Base-by-base conservation (phyloP, 306 rosid genomes). In the Acacia acuminata region DNA sequence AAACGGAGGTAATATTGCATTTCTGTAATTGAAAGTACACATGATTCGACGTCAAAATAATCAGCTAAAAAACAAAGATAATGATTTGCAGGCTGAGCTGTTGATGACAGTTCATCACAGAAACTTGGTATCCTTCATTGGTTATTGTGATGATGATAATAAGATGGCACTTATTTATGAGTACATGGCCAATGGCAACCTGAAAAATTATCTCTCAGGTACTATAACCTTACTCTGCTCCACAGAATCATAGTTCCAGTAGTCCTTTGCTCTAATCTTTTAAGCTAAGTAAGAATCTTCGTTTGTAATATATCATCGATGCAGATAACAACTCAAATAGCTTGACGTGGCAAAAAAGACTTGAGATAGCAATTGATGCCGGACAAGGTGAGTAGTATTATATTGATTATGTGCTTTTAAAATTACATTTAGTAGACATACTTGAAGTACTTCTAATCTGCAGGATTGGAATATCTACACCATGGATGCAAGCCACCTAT, bases 151-250 rank as follows among this genome's bases (percentile, higher is more conserved):
- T 55, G 90, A 90, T 76, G 88, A 78, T 40, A 84, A 87, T 71
- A 88, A 86, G 71, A 85, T 90, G 89, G 88, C 88, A 14, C 96
- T 91, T 67, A 86, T 91, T 63, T 85, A 90, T 7, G 96, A 91
- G 85, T 63, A 87, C 84, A 85, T 91, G 96, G 85, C 83, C 60
- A 88, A 90, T 71, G 93, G 92, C 50, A 88, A 86, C 81, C 83
- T 91, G 16, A 91, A 85, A 82, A 74, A 82, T 20, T 82, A 61
- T 76, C 92, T 91, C 61, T 78, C 88, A 81, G 93, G 96, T 88
- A 78, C n/a, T 38, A 5, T 2, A 36, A 7, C 5, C 34, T 9
- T 60, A 38, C 2, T 5, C 30, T 70, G 0, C 53, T 75, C 65
- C 8, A n/a, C 14, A 9, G 65, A 56, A n/a, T 56, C 25, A 69